Evolutionary conservation across 192 early-diverging fungal genomes (phyloP), one percentile per base, ranked within the genome.

Genomic region (Coemansia sp.): DNA sequence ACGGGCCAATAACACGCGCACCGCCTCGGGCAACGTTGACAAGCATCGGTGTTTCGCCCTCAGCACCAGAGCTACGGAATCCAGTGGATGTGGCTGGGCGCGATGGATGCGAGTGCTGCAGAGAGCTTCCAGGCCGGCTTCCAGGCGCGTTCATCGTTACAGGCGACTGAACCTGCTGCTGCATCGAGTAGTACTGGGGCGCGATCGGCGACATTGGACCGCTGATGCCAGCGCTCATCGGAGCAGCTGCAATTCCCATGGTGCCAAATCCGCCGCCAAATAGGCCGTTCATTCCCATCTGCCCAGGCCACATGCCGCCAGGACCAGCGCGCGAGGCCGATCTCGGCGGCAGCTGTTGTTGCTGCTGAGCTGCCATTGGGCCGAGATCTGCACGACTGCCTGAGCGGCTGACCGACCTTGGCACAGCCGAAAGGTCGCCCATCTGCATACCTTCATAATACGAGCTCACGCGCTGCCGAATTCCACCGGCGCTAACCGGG

Each of bases 251-350:
- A 26, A 64, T 62, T 11, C 76, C 71, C 64, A 79, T 63, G 17
- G 76, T 70, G 11, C 76, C 76, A 66, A 79, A 79, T 1, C 76
- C 76, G 28, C 76, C 71, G 53, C 76, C 71, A 64, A 79, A 79
- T 9, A 79, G 47, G 20, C 21, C 62, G 19, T 59, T 63, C 48
- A 79, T 56, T 17, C 75, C 66, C 42, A 65, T 42, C 31, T 54
- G 66, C 5, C 71, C 69, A 22, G 65, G 57, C 75, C 66, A 69
- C 75, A 72, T 66, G 9, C 61, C 57, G 9, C 52, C 75, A 19
- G 62, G 54, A 12, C 75, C 75, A 14, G 69, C 62, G 20, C 75
- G 75, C n/a, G 75, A 78, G 17, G 62, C 58, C 19, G 75, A 71
- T 57, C 69, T 44, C 34, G 47, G 65, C 6, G 64, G 57, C n/a